These are phyloP conservation scores for Saccharomycopsis olivae DNA, from an alignment of 805 yeast species.

Conservation along the genomic window DNA sequence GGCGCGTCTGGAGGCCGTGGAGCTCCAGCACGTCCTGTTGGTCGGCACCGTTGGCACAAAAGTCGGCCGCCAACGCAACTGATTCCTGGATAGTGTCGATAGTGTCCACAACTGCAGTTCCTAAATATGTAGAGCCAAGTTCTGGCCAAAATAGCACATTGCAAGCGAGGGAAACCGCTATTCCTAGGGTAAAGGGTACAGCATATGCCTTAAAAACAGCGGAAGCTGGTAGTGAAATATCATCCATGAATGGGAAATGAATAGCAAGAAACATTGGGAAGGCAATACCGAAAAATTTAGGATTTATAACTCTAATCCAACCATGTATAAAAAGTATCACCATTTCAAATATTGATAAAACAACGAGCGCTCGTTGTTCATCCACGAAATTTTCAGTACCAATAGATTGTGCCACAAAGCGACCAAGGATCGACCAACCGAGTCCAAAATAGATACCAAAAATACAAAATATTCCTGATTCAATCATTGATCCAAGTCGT, in stretches of 20 bases:
- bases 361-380: slow-evolving; percentile 31
- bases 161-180: slow-evolving; percentile 33
- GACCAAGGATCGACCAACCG: slow-evolving; percentile 31
- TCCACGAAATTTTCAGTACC: slow-evolving; percentile 25
- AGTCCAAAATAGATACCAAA: slow-evolving; percentile 34
- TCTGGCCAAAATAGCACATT: slow-evolving; percentile 39
- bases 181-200: slow-evolving; percentile 36
- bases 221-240: slow-evolving; percentile 25
- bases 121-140: slow-evolving; percentile 39
- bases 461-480: slow-evolving; percentile 30
- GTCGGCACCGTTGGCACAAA: too few species aligned
- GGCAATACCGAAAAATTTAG: slow-evolving; percentile 35
- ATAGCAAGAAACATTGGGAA: slow-evolving; percentile 39
- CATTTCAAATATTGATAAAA: slow-evolving; percentile 34
- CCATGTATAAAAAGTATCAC: slow-evolving; percentile 39
- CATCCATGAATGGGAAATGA: slow-evolving; percentile 36
- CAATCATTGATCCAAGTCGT: slow-evolving; percentile 37
- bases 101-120: too few species aligned
- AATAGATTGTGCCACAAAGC: slow-evolving; percentile 32
- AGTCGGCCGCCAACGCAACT: too few species aligned
- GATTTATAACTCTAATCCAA: slow-evolving; percentile 37
- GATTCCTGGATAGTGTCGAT: too few species aligned
- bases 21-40: too few species aligned
- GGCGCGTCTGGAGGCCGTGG: too few species aligned
- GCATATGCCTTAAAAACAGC: slow-evolving; percentile 28